Evolutionary conservation across 2,329 filamentous ascomycete species (phyloP).

Genomic region (Didymella pinodella): DNA sequence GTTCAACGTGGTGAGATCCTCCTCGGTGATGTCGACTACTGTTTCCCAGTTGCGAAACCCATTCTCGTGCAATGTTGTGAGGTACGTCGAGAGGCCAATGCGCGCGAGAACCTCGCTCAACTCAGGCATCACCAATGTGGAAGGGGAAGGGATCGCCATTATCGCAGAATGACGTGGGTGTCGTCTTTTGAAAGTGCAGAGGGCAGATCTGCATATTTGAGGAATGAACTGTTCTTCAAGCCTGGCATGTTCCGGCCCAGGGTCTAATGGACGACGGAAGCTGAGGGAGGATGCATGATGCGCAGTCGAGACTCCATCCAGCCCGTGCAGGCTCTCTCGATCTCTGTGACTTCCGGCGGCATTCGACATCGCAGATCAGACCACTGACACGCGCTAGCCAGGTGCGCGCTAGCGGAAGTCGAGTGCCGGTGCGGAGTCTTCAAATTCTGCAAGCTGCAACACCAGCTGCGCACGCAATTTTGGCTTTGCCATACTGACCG

Average conservation of each 20-base stretch:
- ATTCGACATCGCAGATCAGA: slow-evolving; percentile 5
- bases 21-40: slow-evolving; percentile 52
- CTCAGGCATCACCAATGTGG: slow-evolving; percentile 31
- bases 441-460: slow-evolving; percentile 6
- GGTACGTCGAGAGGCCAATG: slow-evolving; percentile 42
- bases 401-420: slow-evolving; percentile 2
- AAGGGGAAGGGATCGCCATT: slow-evolving; percentile 38
- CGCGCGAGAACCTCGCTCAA: slow-evolving; percentile 44
- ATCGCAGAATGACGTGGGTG: slow-evolving; percentile 28
- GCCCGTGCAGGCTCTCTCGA: slow-evolving; percentile 7
- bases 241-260: slow-evolving; percentile 25
- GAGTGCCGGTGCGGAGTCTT: slow-evolving; percentile 5
- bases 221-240: slow-evolving; percentile 20
- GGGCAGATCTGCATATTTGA: slow-evolving; percentile 34
- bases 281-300: slow-evolving; percentile 26
- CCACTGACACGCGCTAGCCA: slow-evolving; percentile 8
- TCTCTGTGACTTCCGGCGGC: slow-evolving; percentile 1
- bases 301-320: slow-evolving; percentile 17
- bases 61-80: slow-evolving; percentile 42
- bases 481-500: slow-evolving; percentile 8
- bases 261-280: slow-evolving; percentile 20
- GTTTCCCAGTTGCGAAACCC: slow-evolving; percentile 51
- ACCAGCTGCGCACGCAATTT: slow-evolving; percentile 2
- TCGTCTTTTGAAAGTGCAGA: slow-evolving; percentile 22
- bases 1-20: slow-evolving; percentile 47